Evolutionary conservation across 2,329 filamentous ascomycete genomes (phyloP).

Genomic region (Claviceps africana): DNA sequence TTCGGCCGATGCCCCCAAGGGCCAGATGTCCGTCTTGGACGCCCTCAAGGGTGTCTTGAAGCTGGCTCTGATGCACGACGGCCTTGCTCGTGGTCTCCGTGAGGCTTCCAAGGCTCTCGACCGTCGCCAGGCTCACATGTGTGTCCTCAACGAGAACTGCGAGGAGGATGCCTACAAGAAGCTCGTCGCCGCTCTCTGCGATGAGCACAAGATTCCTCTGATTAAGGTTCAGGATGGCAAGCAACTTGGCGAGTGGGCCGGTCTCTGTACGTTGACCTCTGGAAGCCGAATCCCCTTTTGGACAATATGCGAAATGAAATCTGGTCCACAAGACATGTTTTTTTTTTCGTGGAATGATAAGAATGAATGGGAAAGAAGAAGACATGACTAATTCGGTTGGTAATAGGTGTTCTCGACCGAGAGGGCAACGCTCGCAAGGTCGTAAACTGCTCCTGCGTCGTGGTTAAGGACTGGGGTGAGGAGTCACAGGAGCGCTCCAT

Average conservation of each 20-base stretch:
- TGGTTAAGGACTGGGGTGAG: conserved; percentile 99
- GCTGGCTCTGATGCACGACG: conserved; percentile 98
- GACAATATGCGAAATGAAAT: no score
- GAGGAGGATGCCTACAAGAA: conserved; percentile 99
- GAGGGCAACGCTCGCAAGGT: conserved; percentile 99
- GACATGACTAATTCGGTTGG: conserved; percentile 16
- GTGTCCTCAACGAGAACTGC: conserved; percentile 98
- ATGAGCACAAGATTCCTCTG: conserved; percentile 98
- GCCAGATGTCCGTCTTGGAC: conserved; percentile 95
- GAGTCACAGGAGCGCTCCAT: conserved; percentile 97
- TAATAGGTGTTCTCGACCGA: conserved; percentile 87
- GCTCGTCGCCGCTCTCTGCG: conserved; percentile 96
- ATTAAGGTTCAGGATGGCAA: conserved; percentile 99
- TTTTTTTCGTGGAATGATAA: not conserved
- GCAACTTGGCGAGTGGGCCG: conserved; percentile 99
- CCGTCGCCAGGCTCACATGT: conserved; percentile 98
- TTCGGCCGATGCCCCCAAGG: conserved; percentile 78
- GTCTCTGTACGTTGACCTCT: conserved; percentile 67
- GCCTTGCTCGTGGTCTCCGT: conserved; percentile 93
- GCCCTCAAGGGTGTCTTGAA: conserved; percentile 98
- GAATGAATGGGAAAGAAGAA: not conserved
- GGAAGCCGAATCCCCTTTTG: not conserved
- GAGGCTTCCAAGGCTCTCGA: conserved; percentile 98
- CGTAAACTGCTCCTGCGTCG: conserved; percentile 99
- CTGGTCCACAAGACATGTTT: not conserved